Percentiles rank a stretch among this genome's conserved stretches.
Evolutionary conservation across 148 eudicot genomes (phyloP).

Genomic region (Chenopodium album): DNA sequence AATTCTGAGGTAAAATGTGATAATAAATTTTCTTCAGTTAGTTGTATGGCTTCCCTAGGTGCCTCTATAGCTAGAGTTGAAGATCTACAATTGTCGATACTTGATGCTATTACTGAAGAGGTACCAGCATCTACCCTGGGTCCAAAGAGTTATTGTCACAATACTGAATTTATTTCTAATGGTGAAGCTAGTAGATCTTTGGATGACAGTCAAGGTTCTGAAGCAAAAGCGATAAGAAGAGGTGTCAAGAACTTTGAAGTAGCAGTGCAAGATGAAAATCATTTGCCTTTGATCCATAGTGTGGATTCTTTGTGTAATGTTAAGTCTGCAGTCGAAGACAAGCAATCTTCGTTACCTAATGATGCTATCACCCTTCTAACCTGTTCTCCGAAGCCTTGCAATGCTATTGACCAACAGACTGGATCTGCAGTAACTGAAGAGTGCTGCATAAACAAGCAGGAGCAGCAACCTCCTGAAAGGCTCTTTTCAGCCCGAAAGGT

Average conservation of each 20-base stretch:
- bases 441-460: conserved; percentile 14
- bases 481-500: conserved; percentile 80
- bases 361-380: conserved; percentile 17
- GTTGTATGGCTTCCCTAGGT: conserved; percentile 1
- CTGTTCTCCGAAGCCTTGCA: conserved; percentile 18
- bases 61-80: neutral
- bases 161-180: neutral
- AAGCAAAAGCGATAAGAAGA: neutral
- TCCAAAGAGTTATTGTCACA: neutral
- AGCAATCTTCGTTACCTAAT: conserved; percentile 14
- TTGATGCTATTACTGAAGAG: conserved; percentile 8
- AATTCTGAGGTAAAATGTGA: neutral
- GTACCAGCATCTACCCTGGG: conserved; percentile 9
- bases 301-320: conserved; percentile 17
- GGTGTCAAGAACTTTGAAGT: neutral
- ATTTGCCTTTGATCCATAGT: conserved; percentile 4
- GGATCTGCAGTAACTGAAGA: conserved; percentile 25
- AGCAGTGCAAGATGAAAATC: neutral
- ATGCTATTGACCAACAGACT: conserved; percentile 22
- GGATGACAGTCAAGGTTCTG: neutral
- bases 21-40: neutral
- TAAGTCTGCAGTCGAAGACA: conserved; percentile 25
- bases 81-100: neutral
- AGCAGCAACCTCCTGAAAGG: conserved; percentile 58
- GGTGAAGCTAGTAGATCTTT: neutral